Base-by-base conservation (phyloP, 2,329 filamentous ascomycete genomes). In the Aureobasidium subglaciale region DNA sequence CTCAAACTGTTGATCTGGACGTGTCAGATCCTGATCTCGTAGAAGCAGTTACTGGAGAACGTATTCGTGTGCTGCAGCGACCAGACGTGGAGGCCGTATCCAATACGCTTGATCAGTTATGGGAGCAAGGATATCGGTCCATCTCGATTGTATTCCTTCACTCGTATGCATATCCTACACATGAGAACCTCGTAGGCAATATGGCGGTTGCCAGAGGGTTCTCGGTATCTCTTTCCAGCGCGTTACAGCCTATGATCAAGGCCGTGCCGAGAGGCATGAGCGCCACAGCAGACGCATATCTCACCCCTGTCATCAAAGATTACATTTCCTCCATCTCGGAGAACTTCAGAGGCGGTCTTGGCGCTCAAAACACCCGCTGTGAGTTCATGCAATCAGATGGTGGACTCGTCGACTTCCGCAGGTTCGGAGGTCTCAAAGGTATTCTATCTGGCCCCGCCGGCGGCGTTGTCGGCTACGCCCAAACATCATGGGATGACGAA, bases 341-440 rank as follows among this genome's bases (percentile, higher is more conserved):
- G 10, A 55, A 56, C 52, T 61, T 61, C 45, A 56, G 45, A 20
- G 59, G 55, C 7, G 54, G 57, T 6, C 60, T 68, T 5, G 53
- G 32, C 3, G 30, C 53, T 32, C 50, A 57, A 52, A 58, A 62
- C 70, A 60, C 61, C 24, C 58, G 63, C 35, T 64, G 65, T 43
- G 66, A 69, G 45, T 69, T 70, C 55, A 70, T 70, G 67, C 66
- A 68, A 45, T 63, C 59, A 10, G 67, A 70, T 53, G 68, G 68
- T 5, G 67, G 65, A 15, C 59, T 69, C 3, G 63, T 62, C 16
- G 60, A 61, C 2, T 62, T 57, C 34, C 56, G 56, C 25, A 63
- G 64, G 25, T 68, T 70, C 54, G 63, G 60, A 22, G 67, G 68
- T 20, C 57, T 68, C 5, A 63, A 64, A 38, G 66, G 63, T 7